phyloP scores from a whole-genome alignment of 148 eudicot species.

The Chenopodium berlandieri region DNA sequence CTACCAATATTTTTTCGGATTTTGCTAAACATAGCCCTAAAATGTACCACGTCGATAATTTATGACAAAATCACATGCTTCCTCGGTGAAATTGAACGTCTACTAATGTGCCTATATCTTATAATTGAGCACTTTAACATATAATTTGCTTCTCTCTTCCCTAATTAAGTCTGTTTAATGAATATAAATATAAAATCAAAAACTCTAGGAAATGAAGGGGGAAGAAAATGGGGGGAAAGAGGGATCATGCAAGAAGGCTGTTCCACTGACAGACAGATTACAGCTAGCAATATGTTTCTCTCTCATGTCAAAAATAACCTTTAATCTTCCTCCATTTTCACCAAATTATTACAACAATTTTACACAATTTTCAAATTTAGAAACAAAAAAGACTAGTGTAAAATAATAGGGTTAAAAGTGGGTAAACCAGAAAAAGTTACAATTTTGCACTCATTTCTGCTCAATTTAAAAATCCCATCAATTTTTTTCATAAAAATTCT shows the following conservation, averaged over 20 bases:
- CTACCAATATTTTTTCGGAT: neutral
- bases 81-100: too few relatives aligned
- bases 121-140: neutral
- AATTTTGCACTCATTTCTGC: neutral
- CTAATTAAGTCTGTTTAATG: neutral
- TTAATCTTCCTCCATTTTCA: conserved; percentile 19
- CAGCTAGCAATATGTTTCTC: conserved; percentile 60
- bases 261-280: conserved; percentile 71
- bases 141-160: neutral
- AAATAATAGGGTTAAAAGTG: neutral
- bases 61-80: too few relatives aligned
- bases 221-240: conserved; percentile 18
- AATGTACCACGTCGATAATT: neutral
- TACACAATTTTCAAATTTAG: neutral
- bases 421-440: neutral
- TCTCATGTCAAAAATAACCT: conserved; percentile 50
- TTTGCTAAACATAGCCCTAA: neutral
- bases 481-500: neutral
- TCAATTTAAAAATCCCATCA: neutral
- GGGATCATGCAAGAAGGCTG: conserved; percentile 93
- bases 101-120: too few relatives aligned
- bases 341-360: neutral
- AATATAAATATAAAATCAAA: neutral
- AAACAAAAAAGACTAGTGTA: neutral
- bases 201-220: conserved; percentile 18